Evolutionary conservation across 192 early-diverging fungal species (phyloP).

Genomic region (Coemansia sp.): DNA sequence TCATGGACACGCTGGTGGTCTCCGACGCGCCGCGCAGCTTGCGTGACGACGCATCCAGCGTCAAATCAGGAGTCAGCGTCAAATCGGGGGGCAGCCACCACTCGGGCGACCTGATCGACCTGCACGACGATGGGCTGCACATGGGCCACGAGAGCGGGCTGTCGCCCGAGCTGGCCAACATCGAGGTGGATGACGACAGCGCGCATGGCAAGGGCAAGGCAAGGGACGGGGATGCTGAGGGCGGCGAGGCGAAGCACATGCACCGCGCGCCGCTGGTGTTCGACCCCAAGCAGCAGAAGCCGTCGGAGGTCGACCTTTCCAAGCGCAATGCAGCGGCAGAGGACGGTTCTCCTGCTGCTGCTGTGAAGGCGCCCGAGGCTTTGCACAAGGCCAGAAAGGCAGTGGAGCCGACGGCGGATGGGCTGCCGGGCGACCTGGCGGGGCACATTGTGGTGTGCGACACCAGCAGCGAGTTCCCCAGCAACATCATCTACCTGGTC

Average conservation of each 20-base stretch:
- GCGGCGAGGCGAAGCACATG: slow-evolving; percentile 12
- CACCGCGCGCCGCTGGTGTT: slow-evolving; percentile 46
- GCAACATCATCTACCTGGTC: slow-evolving; percentile 67
- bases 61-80: not conserved
- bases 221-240: slow-evolving; percentile 13
- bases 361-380: not conserved
- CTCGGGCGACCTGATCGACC: slow-evolving; percentile 23
- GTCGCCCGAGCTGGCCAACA: slow-evolving; percentile 41
- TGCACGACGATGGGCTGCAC: slow-evolving; percentile 5
- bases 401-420: slow-evolving; percentile 22
- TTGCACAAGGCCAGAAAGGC: not conserved
- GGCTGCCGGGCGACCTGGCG: slow-evolving; percentile 42
- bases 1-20: slow-evolving; percentile 52
- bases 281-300: slow-evolving; percentile 33
- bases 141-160: slow-evolving; percentile 5
- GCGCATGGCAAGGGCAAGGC: slow-evolving; percentile 11
- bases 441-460: slow-evolving; percentile 66
- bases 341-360: not conserved
- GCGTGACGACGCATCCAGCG: slow-evolving; percentile 11
- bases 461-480: slow-evolving; percentile 59
- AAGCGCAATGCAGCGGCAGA: not conserved
- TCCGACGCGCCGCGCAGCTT: slow-evolving; percentile 17
- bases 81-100: not conserved
- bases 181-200: slow-evolving; percentile 16
- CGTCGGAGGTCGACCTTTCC: slow-evolving; percentile 16